phyloP scores from a whole-genome alignment of 345 rosid species.

The Citrus australasica region DNA sequence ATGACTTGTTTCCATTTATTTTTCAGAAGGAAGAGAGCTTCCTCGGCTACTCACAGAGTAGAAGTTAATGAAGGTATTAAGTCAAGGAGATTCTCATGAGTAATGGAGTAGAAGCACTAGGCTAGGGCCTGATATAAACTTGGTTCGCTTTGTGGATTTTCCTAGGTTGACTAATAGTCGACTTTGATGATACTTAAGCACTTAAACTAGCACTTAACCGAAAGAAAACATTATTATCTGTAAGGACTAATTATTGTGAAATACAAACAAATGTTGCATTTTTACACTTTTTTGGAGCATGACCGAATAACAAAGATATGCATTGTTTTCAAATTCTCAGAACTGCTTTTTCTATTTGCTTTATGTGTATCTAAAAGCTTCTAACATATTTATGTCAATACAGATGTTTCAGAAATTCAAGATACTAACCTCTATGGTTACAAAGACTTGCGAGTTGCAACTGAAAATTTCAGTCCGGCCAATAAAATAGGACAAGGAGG shows the following conservation, averaged over 20 bases:
- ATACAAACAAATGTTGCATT: not conserved
- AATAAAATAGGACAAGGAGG: slow-evolving; percentile 76
- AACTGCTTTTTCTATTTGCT: not conserved
- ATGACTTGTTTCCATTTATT: slow-evolving; percentile 40
- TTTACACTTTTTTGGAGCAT: not conserved
- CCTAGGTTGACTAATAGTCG: not conserved
- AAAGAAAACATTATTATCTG: not conserved
- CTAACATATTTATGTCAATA: slow-evolving; percentile 8
- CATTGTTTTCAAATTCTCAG: not conserved
- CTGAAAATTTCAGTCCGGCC: slow-evolving; percentile 41
- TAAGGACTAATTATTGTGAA: not conserved
- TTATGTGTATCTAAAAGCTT: slow-evolving; percentile 1
- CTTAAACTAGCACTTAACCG: not conserved
- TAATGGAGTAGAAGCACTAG: not conserved
- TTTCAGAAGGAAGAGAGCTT: slow-evolving; percentile 29
- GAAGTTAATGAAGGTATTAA: slow-evolving; percentile 49
- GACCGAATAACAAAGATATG: not conserved
- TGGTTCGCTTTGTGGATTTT: not conserved
- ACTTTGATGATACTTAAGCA: not conserved
- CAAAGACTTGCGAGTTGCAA: slow-evolving; percentile 47
- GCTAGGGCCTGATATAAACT: not conserved
- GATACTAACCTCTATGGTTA: slow-evolving; percentile 38
- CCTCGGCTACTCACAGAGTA: slow-evolving; percentile 2
- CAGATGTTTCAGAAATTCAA: slow-evolving; percentile 53
- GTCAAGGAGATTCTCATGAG: not conserved